Evolutionary conservation across 163 green algal genomes (phyloP), one percentile per base, ranked within the genome.

Genomic region (Prototheca stagnorum): DNA sequence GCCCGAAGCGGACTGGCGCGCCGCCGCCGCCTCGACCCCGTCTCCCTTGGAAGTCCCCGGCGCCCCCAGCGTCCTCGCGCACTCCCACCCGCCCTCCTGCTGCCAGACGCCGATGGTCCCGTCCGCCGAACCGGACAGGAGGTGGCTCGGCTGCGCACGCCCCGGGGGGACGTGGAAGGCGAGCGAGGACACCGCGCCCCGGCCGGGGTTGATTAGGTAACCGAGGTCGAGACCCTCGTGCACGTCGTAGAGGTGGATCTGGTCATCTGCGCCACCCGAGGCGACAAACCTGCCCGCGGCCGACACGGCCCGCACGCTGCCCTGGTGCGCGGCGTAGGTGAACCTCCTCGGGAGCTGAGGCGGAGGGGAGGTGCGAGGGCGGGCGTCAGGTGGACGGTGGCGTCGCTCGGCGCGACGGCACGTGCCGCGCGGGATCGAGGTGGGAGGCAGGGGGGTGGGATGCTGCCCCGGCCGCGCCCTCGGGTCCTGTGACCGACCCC

Each of bases 211-310:
- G 65, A 90, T 77, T 24, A 90, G 53, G 44, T 79, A 81, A 14
- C 81, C 79, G 39, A 86, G 53, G 54, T 92, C 81, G 16, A 62
- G 65, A 39, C 67, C 58, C 4, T 47, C 36, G 68, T 78, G 65
- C 44, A 83, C 39, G 45, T 93, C 73, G 39, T 81, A 92, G 8
- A 90, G 39, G 48, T 92, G 80, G 8, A 94, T 75, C 5, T 70
- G 53, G 51, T 94, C 84, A 44, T 94, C 84, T 17, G 65, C 57
- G 14, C 84, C 84, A 6, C 84, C 84, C 3, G 64, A 77, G 7
- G 70, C 82, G 2, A 87, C 48, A 23, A 69, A 83, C 6, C 61
- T 54, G 3, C 75, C 80, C 1, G 49, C 58, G 0, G 70, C 59
- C 29, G 73, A 74, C 15, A 92, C 21, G 48, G 68, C 86, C 49